Conservation (phyloP, 1,284 basidiomycete genomes). For the Phellopilus nigrolimitatus region DNA sequence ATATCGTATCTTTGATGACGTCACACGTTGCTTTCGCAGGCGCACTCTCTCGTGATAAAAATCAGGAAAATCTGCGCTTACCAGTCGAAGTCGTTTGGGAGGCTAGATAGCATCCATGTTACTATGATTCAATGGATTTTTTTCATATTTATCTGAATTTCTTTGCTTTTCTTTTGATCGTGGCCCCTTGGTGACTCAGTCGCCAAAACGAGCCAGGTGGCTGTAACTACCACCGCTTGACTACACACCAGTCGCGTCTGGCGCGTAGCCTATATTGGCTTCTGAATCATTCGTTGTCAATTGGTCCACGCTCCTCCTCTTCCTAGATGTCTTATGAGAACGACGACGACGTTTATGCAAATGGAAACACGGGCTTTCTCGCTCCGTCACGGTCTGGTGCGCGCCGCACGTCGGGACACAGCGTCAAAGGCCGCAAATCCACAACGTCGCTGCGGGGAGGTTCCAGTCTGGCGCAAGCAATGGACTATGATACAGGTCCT, state of each 20-base stretch:
- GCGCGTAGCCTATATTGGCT: conserved; percentile 5
- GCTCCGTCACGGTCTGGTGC: neutral
- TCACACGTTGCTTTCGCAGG: conserved; percentile 55
- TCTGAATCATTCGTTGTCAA: neutral
- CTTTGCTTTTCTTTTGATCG: neutral
- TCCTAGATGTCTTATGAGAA: neutral
- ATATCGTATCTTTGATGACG: conserved; percentile 57
- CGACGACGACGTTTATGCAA: conserved; percentile 6
- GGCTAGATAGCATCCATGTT: conserved; percentile 11
- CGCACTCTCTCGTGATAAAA: conserved; percentile 29
- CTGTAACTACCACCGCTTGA: neutral
- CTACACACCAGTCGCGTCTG: conserved; percentile 13
- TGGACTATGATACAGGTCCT: conserved; percentile 31
- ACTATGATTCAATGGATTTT: neutral
- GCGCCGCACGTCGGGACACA: conserved; percentile 7
- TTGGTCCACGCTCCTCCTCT: conserved; percentile 1
- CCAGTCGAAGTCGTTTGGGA: conserved; percentile 17
- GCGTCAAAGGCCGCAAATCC: conserved; percentile 9
- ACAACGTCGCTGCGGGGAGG: conserved; percentile 5
- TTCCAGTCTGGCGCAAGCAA: conserved; percentile 1
- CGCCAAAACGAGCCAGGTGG: neutral
- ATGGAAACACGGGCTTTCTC: conserved; percentile 8
- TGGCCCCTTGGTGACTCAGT: neutral
- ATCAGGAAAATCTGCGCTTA: neutral
- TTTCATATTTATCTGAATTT: too few relatives aligned